Evolutionary conservation across 495 filamentous ascomycete species (phyloP).

Genomic region (Podospora sp.): DNA sequence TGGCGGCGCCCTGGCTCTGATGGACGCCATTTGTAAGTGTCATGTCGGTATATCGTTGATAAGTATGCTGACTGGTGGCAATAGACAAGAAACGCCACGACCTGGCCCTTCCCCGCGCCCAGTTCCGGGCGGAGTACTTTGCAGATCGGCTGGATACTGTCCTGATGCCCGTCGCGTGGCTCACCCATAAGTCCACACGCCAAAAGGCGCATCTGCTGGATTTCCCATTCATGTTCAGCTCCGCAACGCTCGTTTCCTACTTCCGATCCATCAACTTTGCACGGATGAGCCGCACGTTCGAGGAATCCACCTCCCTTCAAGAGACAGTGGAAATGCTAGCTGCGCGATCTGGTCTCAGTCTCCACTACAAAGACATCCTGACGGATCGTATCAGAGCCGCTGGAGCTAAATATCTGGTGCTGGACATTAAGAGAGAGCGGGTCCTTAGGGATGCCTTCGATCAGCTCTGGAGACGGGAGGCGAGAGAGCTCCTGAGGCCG

Average conservation of each 20-base stretch:
- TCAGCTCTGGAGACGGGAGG: conserved; percentile 84
- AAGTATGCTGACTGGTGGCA: conserved; percentile 20
- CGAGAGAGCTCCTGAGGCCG: conserved; percentile 78
- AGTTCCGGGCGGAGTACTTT: conserved; percentile 76
- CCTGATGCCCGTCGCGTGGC: conserved; percentile 75
- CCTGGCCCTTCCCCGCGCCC: conserved; percentile 63
- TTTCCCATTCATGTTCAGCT: conserved; percentile 78
- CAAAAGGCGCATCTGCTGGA: conserved; percentile 76
- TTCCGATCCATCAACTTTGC: conserved; percentile 89
- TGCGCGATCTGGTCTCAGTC: conserved; percentile 49
- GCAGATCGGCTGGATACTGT: conserved; percentile 75
- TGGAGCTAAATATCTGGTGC: conserved; percentile 70
- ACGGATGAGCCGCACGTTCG: conserved; percentile 75
- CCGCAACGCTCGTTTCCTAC: conserved; percentile 72
- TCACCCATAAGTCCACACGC: conserved; percentile 57
- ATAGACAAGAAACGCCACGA: conserved; percentile 62
- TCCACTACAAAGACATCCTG: conserved; percentile 52
- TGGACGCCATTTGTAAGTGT: conserved; percentile 69
- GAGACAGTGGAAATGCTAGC: conserved; percentile 63
- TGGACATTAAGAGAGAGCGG: conserved; percentile 71
- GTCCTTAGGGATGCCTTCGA: conserved; percentile 79
- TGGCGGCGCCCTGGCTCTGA: conserved; percentile 72
- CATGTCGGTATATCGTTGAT: background rate
- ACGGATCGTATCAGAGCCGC: conserved; percentile 64
- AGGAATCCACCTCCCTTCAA: conserved; percentile 66